Evolutionary conservation across 2,329 filamentous ascomycete species (phyloP).

Genomic region (Pseudomassariella vexata): DNA sequence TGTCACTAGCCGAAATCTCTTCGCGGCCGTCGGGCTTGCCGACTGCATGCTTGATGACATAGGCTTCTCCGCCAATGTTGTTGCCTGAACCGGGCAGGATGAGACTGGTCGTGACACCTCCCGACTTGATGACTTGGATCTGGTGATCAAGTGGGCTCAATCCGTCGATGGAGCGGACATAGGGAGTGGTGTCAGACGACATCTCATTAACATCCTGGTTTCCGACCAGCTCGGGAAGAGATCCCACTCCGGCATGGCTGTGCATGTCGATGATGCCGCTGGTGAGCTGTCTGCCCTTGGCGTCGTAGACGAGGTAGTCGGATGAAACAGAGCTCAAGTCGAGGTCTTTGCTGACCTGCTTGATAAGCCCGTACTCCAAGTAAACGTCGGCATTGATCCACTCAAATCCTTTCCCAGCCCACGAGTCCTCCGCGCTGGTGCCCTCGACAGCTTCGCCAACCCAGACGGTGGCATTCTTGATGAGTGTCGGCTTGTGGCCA

Average conservation of each 20-base stretch:
- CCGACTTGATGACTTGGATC: conserved; percentile 64
- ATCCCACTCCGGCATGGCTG: conserved; percentile 56
- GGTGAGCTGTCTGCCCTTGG: conserved; percentile 55
- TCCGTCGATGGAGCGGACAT: conserved; percentile 60
- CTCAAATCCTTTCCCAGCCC: conserved; percentile 51
- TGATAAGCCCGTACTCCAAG: conserved; percentile 56
- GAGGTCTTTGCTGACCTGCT: conserved; percentile 35
- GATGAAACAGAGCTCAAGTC: conserved; percentile 31
- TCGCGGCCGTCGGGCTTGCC: conserved; percentile 52
- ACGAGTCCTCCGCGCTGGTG: conserved; percentile 46
- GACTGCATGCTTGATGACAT: conserved; percentile 62
- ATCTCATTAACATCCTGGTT: conserved; percentile 59
- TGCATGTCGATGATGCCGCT: conserved; percentile 69
- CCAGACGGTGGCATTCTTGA: conserved; percentile 63
- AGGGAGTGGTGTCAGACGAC: conserved; percentile 59
- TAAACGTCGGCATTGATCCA: conserved; percentile 59
- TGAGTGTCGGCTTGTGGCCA: conserved; percentile 54
- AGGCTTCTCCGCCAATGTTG: conserved; percentile 68
- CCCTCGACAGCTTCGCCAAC: conserved; percentile 53
- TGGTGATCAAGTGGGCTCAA: conserved; percentile 59
- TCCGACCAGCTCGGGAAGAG: conserved; percentile 48
- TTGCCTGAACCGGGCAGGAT: conserved; percentile 65
- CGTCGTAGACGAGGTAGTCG: conserved; percentile 48
- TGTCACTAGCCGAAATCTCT: conserved; percentile 57
- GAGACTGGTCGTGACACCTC: conserved; percentile 65